These are phyloP conservation scores for Delitschia confertaspora DNA, from an alignment of 495 filamentous ascomycete species.

Conservation along the genomic window DNA sequence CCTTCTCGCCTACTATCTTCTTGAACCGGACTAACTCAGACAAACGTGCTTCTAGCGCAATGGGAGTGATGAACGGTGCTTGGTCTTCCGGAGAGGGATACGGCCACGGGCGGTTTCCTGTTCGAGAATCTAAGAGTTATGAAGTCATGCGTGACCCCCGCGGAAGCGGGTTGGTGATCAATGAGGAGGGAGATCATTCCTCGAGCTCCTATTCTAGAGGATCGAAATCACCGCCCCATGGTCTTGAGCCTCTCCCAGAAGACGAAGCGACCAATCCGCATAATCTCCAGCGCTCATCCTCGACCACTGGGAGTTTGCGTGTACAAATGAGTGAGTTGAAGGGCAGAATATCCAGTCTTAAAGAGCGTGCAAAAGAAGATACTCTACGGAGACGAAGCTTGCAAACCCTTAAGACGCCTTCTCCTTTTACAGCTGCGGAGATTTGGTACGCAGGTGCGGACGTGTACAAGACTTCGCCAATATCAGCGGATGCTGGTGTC, in stretches of 20 bases:
- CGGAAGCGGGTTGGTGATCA: background rate
- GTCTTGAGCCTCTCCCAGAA: conserved; percentile 30
- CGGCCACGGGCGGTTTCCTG: conserved; percentile 15
- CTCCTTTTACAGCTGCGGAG: conserved; percentile 73
- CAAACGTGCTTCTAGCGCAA: conserved; percentile 25
- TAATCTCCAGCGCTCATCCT: conserved; percentile 49
- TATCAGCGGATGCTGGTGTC: conserved; percentile 24
- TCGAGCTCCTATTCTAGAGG: conserved; percentile 18
- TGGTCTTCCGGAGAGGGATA: conserved; percentile 24
- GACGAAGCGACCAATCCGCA: conserved; percentile 44
- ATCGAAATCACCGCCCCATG: conserved; percentile 21
- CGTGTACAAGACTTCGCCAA: conserved; percentile 23
- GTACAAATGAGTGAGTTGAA: conserved; percentile 92
- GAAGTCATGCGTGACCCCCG: conserved; percentile 22
- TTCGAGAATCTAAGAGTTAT: conserved; percentile 22
- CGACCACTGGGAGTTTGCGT: conserved; percentile 53
- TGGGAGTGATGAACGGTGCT: conserved; percentile 20
- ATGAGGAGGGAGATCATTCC: conserved; percentile 12
- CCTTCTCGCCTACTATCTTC: conserved; percentile 14
- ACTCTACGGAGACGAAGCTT: conserved; percentile 73
- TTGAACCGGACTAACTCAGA: conserved; percentile 7
- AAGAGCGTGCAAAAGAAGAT: conserved; percentile 75
- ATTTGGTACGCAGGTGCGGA: conserved; percentile 50
- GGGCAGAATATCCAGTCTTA: conserved; percentile 77
- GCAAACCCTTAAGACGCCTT: conserved; percentile 74